Evolutionary conservation across 2,329 filamentous ascomycete species (phyloP), one percentile per base, ranked within the genome.

Genomic region (Bertia moriformis): DNA sequence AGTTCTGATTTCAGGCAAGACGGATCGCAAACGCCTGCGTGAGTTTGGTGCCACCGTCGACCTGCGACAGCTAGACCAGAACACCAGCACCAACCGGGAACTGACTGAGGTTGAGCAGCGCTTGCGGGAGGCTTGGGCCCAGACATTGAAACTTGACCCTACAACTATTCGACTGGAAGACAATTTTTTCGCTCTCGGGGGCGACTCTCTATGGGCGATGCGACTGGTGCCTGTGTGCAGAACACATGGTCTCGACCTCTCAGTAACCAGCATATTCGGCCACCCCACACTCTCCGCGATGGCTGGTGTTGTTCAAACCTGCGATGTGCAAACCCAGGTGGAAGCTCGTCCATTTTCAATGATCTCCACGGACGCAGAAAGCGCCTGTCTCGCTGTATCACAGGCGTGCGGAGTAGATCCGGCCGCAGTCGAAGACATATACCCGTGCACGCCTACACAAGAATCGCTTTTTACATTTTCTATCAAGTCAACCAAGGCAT

Each of bases 141-240:
- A 52, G 35, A 47, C 44, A 19, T 41, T 60, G 41, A 51, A 49
- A 39, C 42, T 56, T 7, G 51, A 56, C 1, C 37, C 42, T 1
- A 46, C 53, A 2, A 43, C 42, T 5, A 66, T 69, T 41, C 49
- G 50, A 30, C 48, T 47, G 0, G 50, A 49, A 12, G 58, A 61
- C 42, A 60, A 54, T 39, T 67, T 67, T 49, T 62, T 66, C 38
- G 52, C 55, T 14, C 48, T 66, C 1, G 64, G 64, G 13, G 64
- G 64, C 14, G 62, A 67, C 39, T 66, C 62, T 0, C 54, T 67
- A 4, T 46, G 53, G 3, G 64, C 63, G 0, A 66, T 67, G 60
- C 54, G 53, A 29, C 51, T 67, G 2, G 60, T 61, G 0, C 58
- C 59, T 4, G 54, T 52, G 13, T 55, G 55, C 17, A 55, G 59